phyloP scores from a whole-genome alignment of 345 rosid genomes.

The Eucalyptus sp. region DNA sequence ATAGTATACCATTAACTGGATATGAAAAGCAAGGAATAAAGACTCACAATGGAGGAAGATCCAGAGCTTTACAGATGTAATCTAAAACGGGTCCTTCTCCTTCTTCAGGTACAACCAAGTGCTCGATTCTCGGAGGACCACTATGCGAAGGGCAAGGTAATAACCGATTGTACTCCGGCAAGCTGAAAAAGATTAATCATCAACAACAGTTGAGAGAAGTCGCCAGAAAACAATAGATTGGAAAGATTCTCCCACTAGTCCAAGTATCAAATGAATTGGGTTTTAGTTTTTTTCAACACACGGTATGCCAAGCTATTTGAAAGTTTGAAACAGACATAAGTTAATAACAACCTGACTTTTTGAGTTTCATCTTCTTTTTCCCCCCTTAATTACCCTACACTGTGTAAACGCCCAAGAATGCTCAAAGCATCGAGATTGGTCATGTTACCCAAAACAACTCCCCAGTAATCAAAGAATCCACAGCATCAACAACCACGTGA shows the following conservation, averaged over 20 bases:
- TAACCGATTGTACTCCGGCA: constrained; percentile 52
- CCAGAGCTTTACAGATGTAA: constrained; percentile 43
- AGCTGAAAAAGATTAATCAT: constrained; percentile 19
- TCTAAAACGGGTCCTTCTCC: constrained; percentile 55
- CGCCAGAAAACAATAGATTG: neutral
- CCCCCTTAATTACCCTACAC: neutral
- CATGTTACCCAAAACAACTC: neutral
- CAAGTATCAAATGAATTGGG: neutral
- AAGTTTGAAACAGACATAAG: neutral
- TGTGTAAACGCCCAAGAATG: neutral
- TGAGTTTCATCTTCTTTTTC: neutral
- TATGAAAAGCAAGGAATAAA: neutral
- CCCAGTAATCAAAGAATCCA: neutral
- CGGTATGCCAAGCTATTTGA: neutral
- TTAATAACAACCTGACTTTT: neutral
- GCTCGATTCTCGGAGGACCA: constrained; percentile 71
- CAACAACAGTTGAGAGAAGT: neutral
- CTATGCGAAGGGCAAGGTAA: constrained; percentile 61
- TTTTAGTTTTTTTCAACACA: neutral
- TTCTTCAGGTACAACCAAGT: constrained; percentile 64
- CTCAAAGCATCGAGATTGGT: neutral
- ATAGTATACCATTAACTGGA: neutral
- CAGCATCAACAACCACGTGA: neutral
- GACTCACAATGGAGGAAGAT: constrained; percentile 86
- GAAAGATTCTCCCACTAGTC: neutral